A percentile compares a stretch with the other conserved stretches of the same genome.
phyloP scores from a whole-genome alignment of 495 filamentous ascomycete species.

The Evernia prunastri region DNA sequence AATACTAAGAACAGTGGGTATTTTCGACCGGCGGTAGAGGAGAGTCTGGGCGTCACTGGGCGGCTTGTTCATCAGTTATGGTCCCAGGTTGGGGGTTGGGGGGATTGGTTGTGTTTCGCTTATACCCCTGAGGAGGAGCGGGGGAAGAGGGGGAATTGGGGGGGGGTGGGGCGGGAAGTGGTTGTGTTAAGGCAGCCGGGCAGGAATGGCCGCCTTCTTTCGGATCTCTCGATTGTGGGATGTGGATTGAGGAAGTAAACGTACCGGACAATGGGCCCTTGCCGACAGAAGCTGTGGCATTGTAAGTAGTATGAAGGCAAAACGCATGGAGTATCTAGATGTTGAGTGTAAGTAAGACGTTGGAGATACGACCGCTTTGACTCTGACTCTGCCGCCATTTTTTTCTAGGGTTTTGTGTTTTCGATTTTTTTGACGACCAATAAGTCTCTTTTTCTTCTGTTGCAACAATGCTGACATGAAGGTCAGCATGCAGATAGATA shows the following conservation, averaged over 20 bases:
- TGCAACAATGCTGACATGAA: neutral
- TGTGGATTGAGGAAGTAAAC: neutral
- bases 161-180: too few species aligned
- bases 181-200: too few species aligned
- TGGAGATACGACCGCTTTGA: neutral
- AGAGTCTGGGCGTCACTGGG: too few species aligned
- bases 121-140: too few species aligned
- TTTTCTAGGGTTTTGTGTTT: conserved; percentile 2
- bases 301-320: neutral
- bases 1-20: too few species aligned
- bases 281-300: neutral
- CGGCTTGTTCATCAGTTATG: too few species aligned
- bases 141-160: too few species aligned
- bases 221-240: too few species aligned
- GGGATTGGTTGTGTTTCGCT: too few species aligned
- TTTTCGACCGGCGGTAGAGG: too few species aligned
- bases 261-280: neutral
- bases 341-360: neutral
- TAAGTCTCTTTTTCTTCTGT: conserved; percentile 1
- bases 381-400: neutral
- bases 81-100: too few species aligned
- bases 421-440: conserved; percentile 2
- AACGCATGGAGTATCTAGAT: neutral
- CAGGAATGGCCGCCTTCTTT: too few species aligned
- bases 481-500: neutral